These are phyloP conservation scores for Hypoxylon crocopeplum DNA, from an alignment of 495 filamentous ascomycete genomes.

Conservation along the genomic window DNA sequence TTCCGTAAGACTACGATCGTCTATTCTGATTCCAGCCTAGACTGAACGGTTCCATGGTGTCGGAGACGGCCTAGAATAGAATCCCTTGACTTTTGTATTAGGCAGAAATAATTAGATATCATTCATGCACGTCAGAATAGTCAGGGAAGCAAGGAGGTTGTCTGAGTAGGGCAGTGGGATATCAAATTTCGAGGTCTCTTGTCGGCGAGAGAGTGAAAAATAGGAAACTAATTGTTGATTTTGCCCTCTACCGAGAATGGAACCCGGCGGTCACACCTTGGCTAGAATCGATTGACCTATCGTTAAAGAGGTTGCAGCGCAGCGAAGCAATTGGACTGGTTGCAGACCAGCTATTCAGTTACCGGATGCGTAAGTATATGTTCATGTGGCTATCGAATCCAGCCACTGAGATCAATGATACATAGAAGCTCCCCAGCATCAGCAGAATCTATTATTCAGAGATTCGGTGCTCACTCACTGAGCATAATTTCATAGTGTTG, in stretches of 20 bases:
- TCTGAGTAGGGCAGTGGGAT: slow-evolving; percentile 1
- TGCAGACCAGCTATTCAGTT: slow-evolving; percentile 13
- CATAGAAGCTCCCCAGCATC: slow-evolving; percentile 12
- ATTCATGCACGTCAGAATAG: slow-evolving; percentile 29
- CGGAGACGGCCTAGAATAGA: slow-evolving; percentile 37
- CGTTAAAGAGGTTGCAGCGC: slow-evolving; percentile 24
- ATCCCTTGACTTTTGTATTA: slow-evolving; percentile 20
- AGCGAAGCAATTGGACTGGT: slow-evolving; percentile 15
- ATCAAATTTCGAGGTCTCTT: slow-evolving; percentile 11
- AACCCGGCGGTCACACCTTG: slow-evolving; percentile 7
- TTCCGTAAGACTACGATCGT: slow-evolving; percentile 15
- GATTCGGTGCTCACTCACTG: slow-evolving; percentile 6
- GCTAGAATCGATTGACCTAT: slow-evolving; percentile 17
- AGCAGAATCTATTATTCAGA: slow-evolving; percentile 35
- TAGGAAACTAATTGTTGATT: slow-evolving; percentile 12
- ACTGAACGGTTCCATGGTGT: slow-evolving; percentile 33
- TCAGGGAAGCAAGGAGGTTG: neutral
- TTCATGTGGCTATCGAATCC: slow-evolving; percentile 24
- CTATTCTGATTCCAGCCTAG: slow-evolving; percentile 29
- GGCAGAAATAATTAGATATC: slow-evolving; percentile 21
- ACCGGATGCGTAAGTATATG: slow-evolving; percentile 21
- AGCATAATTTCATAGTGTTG: slow-evolving; percentile 26
- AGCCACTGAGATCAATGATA: slow-evolving; percentile 23
- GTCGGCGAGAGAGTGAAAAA: neutral
- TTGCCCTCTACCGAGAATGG: slow-evolving; percentile 1